Percentiles rank a stretch among this genome's conserved stretches.
Conservation (phyloP, 805 yeast genomes). For the Candida yuanshanica region DNA sequence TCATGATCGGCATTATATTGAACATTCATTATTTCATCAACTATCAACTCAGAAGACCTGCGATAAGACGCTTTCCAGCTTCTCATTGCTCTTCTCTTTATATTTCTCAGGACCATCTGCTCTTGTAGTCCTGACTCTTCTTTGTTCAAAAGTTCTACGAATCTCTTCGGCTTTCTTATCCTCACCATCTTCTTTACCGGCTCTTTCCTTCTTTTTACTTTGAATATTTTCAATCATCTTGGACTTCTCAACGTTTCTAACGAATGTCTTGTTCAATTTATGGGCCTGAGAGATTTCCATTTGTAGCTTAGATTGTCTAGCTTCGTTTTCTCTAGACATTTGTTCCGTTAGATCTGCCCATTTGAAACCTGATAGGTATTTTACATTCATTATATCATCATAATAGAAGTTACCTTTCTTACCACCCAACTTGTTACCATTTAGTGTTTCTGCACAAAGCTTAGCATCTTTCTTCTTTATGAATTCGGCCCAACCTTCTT, state of each 20-base stretch:
- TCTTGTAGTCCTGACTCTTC: constrained; percentile 59
- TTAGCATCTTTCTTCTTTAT: constrained; percentile 80
- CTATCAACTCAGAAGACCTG: constrained; percentile 15
- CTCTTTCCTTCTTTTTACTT: constrained; percentile 25
- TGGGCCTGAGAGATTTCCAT: constrained; percentile 87
- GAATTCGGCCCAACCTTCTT: constrained; percentile 98
- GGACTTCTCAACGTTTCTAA: constrained; percentile 78
- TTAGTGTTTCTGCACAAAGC: constrained; percentile 76
- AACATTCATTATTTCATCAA: neutral
- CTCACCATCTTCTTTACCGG: constrained; percentile 18
- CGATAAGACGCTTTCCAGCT: constrained; percentile 31
- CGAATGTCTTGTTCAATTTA: constrained; percentile 76
- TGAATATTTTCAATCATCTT: constrained; percentile 69
- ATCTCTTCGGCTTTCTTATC: constrained; percentile 30
- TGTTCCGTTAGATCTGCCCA: constrained; percentile 95
- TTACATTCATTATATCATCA: constrained; percentile 89
- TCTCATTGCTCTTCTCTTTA: constrained; percentile 37
- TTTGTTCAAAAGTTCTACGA: constrained; percentile 64
- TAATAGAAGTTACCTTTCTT: constrained; percentile 86
- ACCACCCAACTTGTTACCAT: constrained; percentile 89
- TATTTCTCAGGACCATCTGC: constrained; percentile 50
- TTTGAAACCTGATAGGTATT: constrained; percentile 85
- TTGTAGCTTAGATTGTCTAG: constrained; percentile 80
- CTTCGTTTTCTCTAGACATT: constrained; percentile 83
- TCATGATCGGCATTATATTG: neutral